Evolutionary conservation across 1,139 yeast species (phyloP).

Genomic region (Kodamaea sp.): DNA sequence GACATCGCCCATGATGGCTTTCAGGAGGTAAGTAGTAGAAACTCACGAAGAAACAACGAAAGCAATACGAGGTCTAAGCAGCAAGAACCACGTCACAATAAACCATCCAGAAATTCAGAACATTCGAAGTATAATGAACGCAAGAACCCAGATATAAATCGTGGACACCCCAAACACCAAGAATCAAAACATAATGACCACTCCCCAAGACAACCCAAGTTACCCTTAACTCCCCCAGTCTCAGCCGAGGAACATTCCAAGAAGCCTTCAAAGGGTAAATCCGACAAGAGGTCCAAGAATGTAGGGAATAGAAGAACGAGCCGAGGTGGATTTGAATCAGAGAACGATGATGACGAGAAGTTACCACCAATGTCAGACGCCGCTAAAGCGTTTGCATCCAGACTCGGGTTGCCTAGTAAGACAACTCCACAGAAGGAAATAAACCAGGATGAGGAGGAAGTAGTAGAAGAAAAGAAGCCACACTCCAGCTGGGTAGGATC

Average conservation of each 20-base stretch:
- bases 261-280: slow-evolving; percentile 1
- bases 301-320: slow-evolving; percentile 5
- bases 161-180: slow-evolving; percentile 2
- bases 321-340: slow-evolving; percentile 4
- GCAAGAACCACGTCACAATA: not conserved
- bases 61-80: not conserved
- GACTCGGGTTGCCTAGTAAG: slow-evolving; percentile 23
- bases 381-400: slow-evolving; percentile 27
- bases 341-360: slow-evolving; percentile 15
- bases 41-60: not conserved
- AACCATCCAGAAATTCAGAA: not conserved
- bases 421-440: not conserved
- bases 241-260: slow-evolving; percentile 3
- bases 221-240: slow-evolving; percentile 3
- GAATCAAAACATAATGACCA: slow-evolving; percentile 1
- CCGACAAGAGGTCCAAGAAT: slow-evolving; percentile 3
- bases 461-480: not conserved
- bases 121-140: not conserved
- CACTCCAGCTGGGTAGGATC: not conserved
- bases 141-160: slow-evolving; percentile 4
- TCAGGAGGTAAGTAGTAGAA: not conserved
- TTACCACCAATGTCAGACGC: slow-evolving; percentile 28
- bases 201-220: not conserved
- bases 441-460: not conserved
- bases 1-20: not conserved